phyloP scores from a whole-genome alignment of 1,284 basidiomycete species.

The Chalciporus piperatoides region DNA sequence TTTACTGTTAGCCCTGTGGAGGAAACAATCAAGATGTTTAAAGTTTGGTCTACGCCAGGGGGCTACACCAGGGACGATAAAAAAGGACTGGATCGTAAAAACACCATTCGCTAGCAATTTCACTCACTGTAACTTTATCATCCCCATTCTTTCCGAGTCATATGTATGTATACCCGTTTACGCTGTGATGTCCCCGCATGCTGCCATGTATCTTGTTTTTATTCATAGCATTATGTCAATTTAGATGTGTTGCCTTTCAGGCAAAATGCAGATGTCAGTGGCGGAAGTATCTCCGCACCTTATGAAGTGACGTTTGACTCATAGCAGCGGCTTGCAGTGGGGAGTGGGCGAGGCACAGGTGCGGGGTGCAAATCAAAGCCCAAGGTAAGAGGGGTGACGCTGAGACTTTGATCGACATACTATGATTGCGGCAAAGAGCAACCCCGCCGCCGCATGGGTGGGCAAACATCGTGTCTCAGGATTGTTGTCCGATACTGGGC shows the following conservation, averaged over 20 bases:
- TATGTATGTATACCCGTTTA: constrained; percentile 10
- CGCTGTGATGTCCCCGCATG: constrained; percentile 1
- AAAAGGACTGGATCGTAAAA: constrained; percentile 26
- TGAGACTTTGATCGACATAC: not conserved
- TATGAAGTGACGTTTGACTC: no score
- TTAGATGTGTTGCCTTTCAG: not conserved
- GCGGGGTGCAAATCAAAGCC: not conserved
- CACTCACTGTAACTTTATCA: constrained; percentile 1
- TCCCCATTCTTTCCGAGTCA: not conserved
- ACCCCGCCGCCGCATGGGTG: not conserved
- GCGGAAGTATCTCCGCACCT: not conserved
- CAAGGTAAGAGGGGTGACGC: not conserved
- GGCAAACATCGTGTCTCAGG: not conserved
- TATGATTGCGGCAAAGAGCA: not conserved
- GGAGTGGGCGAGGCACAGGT: not conserved
- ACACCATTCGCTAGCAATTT: constrained; percentile 25
- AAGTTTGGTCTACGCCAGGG: constrained; percentile 31
- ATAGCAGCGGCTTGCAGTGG: not conserved
- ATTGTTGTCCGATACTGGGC: not conserved
- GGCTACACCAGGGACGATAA: constrained; percentile 18
- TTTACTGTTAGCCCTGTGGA: constrained; percentile 41
- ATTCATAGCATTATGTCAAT: constrained; percentile 10
- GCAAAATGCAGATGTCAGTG: not conserved
- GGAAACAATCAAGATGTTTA: constrained; percentile 38
- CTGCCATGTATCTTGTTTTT: constrained; percentile 9